Conservation (phyloP, 1,139 yeast genomes). For the Pichia sp. region DNA sequence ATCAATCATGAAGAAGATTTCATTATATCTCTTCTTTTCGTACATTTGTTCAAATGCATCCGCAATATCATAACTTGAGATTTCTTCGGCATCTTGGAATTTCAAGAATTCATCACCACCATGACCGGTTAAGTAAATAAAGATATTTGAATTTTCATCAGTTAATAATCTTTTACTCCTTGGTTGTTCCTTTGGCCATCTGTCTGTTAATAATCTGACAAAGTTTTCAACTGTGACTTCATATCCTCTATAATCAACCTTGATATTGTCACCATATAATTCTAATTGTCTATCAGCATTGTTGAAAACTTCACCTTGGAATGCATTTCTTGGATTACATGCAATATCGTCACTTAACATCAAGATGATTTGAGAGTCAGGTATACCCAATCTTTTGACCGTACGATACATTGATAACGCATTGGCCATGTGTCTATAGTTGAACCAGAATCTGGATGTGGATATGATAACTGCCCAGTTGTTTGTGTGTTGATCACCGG, state of each 20-base stretch:
- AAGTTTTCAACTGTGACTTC: conserved; percentile 98
- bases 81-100: conserved; percentile 98
- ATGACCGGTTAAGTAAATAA: conserved; percentile 96
- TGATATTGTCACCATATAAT: conserved; percentile 89
- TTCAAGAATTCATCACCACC: conserved; percentile 98
- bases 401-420: conserved; percentile 93
- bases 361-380: conserved; percentile 94
- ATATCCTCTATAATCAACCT: conserved; percentile 96
- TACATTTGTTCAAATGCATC: conserved; percentile 98
- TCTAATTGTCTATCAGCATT: conserved; percentile 94
- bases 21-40: conserved; percentile 92
- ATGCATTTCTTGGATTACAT: conserved; percentile 93
- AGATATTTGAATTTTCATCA: conserved; percentile 91
- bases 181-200: conserved; percentile 96
- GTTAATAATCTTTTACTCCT: conserved; percentile 86
- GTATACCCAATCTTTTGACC: conserved; percentile 92
- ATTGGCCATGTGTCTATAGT: conserved; percentile 97
- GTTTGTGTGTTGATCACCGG: conserved; percentile 56
- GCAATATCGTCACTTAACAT: conserved; percentile 98
- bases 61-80: conserved; percentile 92
- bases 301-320: conserved; percentile 95
- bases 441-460: conserved; percentile 97
- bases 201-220: conserved; percentile 81
- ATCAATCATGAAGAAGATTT: conserved; percentile 95
- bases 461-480: conserved; percentile 97